Base-by-base conservation (phyloP, 2,329 filamentous ascomycete species). In the Paracamarosporium sp. region DNA sequence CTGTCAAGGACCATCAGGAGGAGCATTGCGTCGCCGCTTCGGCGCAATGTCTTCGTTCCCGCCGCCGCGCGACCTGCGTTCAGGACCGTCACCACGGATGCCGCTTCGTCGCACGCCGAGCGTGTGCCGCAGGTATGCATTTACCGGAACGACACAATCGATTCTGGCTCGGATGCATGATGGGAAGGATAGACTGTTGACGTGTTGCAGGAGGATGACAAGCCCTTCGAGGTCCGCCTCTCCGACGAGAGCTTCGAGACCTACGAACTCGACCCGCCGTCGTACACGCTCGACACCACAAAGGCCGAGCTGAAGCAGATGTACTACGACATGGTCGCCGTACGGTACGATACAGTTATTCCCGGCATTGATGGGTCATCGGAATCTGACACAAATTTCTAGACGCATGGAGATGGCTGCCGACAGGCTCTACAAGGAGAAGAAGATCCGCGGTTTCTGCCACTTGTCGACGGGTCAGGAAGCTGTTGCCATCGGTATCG, bases 321-420 rank as follows among this genome's bases (percentile, higher is more conserved):
- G 89, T 99, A 99, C 87, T 90, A 90, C 80, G 92, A 98, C 80
- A 98, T 99, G 95, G 94, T 98, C 54, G 84, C 88, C 67, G 89
- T 93, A 75, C 89, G 94, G 93, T 97, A 91, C 79, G 89, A 56
- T 36, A 47, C 28, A 56, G 30, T 4, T 30, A 33, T 31, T 24
- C 20, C 24, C 27, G 24, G 17, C 5, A 24, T 13, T 28, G 4
- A 53, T 46, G 47, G 36, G 20, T 24, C 28, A 20, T 9, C n/a
- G 36, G 30, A 20, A 55, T 48, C 57, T 60, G 30, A 63, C 60
- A 53, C 33, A 50, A 36, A 60, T 40, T n/a, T 63, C 55, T 71
- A 97, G 93, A 83, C 95, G 96, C 80, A 97, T 99, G 95, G 95
- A 99, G 83, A 97, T 99, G 94, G 93, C 94, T 68, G 93, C 95